Percentiles rank a stretch among this genome's conserved stretches.
Conservation (phyloP, 495 filamentous ascomycete genomes). For the Platismatia glauca region DNA sequence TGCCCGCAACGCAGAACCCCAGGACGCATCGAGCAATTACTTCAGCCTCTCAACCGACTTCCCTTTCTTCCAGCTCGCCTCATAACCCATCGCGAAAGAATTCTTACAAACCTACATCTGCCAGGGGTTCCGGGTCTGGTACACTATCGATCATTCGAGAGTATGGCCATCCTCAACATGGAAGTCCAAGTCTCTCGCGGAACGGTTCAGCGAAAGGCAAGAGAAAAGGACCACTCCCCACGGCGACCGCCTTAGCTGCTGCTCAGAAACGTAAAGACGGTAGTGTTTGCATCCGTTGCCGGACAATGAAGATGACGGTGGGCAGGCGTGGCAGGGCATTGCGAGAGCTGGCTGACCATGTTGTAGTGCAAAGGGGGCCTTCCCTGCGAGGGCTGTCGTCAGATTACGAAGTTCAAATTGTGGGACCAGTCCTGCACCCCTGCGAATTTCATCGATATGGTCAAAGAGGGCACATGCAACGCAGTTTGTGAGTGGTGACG, state of each 20-base stretch:
- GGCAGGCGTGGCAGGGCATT: neutral
- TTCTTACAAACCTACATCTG: neutral
- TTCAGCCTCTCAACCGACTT: neutral
- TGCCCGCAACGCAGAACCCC: neutral
- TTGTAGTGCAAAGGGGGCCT: constrained; percentile 39
- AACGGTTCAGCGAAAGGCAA: neutral
- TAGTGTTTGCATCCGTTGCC: constrained; percentile 14
- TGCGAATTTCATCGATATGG: constrained; percentile 41
- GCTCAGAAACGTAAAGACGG: constrained; percentile 5
- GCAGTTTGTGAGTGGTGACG: constrained; percentile 36
- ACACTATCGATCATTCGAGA: constrained; percentile 7
- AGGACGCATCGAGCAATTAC: neutral
- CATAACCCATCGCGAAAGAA: neutral
- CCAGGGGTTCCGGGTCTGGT: constrained; percentile 1
- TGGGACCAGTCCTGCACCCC: constrained; percentile 42
- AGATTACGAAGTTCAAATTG: constrained; percentile 27
- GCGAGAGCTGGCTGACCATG: neutral
- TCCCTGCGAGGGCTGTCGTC: constrained; percentile 42
- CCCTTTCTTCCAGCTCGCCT: neutral
- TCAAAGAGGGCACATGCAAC: constrained; percentile 45
- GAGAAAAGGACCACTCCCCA: constrained; percentile 5
- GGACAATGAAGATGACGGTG: constrained; percentile 12
- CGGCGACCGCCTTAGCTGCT: constrained; percentile 1
- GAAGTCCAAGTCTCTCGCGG: neutral
- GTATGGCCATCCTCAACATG: neutral